Percentiles rank a stretch among this genome's conserved stretches.
Conservation (phyloP, 2,329 filamentous ascomycete species). For the Ophiocordyceps camponoti-floridani region DNA sequence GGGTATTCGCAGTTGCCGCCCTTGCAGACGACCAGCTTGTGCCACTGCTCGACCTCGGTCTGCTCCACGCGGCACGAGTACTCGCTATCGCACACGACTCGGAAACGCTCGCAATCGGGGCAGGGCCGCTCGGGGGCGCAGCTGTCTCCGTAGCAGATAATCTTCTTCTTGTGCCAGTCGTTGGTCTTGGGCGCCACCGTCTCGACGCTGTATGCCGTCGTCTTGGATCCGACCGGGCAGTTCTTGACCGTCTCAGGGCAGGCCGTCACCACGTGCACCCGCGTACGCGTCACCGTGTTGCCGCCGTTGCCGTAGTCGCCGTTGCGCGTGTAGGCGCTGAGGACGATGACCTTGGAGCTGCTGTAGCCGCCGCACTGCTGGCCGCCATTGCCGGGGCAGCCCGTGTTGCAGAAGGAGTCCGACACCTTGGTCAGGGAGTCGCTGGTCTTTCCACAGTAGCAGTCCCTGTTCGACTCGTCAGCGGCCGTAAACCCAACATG, state of each 20-base stretch:
- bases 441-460: slow-evolving; percentile 11
- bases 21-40: slow-evolving; percentile 13
- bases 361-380: slow-evolving; percentile 3
- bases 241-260: slow-evolving; percentile 7
- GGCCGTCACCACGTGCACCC: slow-evolving; percentile 10
- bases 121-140: slow-evolving; percentile 13
- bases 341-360: not conserved
- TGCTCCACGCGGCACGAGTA: slow-evolving; percentile 9
- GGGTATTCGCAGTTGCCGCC: slow-evolving; percentile 11
- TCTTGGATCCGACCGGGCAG: slow-evolving; percentile 7
- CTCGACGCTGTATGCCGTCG: slow-evolving; percentile 7
- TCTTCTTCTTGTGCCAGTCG: slow-evolving; percentile 10
- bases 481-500: too few species aligned
- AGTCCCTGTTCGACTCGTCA: slow-evolving; percentile 8
- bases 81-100: slow-evolving; percentile 13
- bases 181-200: slow-evolving; percentile 7
- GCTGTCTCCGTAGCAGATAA: slow-evolving; percentile 16
- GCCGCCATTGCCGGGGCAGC: slow-evolving; percentile 11
- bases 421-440: slow-evolving; percentile 3
- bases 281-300: slow-evolving; percentile 1
- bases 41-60: slow-evolving; percentile 9
- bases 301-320: not conserved
- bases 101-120: slow-evolving; percentile 10
- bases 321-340: not conserved
- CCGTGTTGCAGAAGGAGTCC: slow-evolving; percentile 8